These are phyloP conservation scores for Lasiodiplodia hormozganensis DNA, from an alignment of 2,329 filamentous ascomycete genomes.

Conservation along the genomic window DNA sequence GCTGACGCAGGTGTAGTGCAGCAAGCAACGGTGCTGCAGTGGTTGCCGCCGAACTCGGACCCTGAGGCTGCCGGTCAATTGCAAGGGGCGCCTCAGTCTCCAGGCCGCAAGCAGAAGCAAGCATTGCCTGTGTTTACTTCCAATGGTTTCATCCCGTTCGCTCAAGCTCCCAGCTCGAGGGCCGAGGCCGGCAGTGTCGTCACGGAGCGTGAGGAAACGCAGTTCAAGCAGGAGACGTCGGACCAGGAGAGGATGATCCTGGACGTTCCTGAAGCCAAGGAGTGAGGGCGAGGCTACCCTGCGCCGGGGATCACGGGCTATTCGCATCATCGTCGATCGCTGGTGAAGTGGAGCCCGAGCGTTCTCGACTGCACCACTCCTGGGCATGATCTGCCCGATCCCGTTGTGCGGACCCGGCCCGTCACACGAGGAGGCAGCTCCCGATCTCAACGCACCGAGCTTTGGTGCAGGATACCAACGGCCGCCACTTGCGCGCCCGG, in stretches of 20 bases:
- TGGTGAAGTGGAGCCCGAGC: constrained; percentile 12
- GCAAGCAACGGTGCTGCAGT: constrained; percentile 39
- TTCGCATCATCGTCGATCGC: constrained; percentile 24
- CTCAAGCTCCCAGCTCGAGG: neutral
- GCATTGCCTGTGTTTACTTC: constrained; percentile 59
- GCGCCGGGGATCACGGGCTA: constrained; percentile 20
- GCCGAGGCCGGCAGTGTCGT: neutral
- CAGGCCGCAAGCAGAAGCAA: constrained; percentile 43
- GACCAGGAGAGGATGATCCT: neutral
- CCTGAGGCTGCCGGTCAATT: constrained; percentile 26
- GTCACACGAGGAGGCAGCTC: constrained; percentile 20
- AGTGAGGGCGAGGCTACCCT: constrained; percentile 22
- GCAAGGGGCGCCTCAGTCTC: constrained; percentile 30
- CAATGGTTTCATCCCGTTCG: constrained; percentile 45
- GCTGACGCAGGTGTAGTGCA: constrained; percentile 23
- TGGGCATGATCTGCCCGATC: constrained; percentile 12
- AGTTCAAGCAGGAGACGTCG: constrained; percentile 2
- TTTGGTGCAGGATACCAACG: constrained; percentile 3
- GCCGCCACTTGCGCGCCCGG: neutral
- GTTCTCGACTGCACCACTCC: neutral
- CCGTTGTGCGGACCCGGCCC: constrained; percentile 7
- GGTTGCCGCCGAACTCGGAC: constrained; percentile 43
- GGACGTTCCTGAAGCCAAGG: constrained; percentile 21
- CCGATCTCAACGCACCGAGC: constrained; percentile 5
- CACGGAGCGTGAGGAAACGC: constrained; percentile 21